Evolutionary conservation across 768 basidiomycete genomes (phyloP).

Genomic region (Suillus discolor): DNA sequence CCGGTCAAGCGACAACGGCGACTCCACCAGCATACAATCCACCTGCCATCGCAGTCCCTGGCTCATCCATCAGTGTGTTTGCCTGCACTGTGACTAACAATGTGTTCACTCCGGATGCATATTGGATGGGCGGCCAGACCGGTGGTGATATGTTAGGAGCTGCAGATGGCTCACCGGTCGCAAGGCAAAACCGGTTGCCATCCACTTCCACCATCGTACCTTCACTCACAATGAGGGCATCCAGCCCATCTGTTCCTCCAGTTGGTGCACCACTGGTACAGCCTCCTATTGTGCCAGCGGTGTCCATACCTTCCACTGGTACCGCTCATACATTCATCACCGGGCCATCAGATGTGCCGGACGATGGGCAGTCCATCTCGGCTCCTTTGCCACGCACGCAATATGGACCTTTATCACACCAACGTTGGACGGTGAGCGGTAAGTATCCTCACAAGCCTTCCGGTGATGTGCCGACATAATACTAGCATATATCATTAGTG

Average conservation of each 20-base stretch:
- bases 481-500: neutral
- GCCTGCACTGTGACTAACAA: neutral
- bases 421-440: neutral
- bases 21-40: no score
- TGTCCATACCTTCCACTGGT: no score
- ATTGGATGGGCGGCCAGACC: neutral
- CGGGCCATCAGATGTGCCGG: neutral
- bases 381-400: neutral
- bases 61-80: neutral
- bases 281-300: neutral
- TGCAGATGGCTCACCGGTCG: neutral
- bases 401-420: neutral
- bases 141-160: neutral
- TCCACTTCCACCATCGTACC: neutral
- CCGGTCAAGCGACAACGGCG: no score
- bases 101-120: neutral
- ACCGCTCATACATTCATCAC: neutral
- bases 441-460: neutral
- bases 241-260: neutral
- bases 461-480: no score
- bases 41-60: no score
- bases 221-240: neutral
- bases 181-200: neutral
- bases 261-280: neutral
- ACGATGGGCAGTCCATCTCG: neutral